These are phyloP conservation scores for Pouteria glomerata DNA, from an alignment of 148 eudicot species.

Conservation along the genomic window DNA sequence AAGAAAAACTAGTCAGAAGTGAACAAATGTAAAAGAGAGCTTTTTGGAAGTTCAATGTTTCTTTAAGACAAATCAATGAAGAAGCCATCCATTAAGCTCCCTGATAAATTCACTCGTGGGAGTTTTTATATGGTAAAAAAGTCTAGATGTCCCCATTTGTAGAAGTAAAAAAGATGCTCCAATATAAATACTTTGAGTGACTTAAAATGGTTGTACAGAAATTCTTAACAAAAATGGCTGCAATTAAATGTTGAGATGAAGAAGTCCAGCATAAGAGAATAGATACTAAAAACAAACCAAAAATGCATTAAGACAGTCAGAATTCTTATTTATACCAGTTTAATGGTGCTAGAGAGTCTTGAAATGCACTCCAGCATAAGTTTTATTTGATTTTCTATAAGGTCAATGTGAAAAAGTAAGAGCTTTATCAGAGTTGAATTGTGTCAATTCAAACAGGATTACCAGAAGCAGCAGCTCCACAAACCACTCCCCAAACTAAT, in stretches of 20 bases:
- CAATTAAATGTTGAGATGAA: constrained; percentile 3
- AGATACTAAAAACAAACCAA: neutral
- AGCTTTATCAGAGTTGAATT: neutral
- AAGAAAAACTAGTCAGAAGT: constrained; percentile 3
- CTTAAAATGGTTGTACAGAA: neutral
- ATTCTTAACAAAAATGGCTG: neutral
- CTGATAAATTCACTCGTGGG: neutral
- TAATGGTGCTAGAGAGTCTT: no score
- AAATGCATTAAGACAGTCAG: neutral
- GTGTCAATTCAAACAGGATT: constrained; percentile 11
- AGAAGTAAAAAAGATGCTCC: constrained; percentile 8
- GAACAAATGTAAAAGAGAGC: neutral
- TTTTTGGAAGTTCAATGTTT: neutral
- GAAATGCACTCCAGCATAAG: neutral
- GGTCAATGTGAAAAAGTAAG: neutral
- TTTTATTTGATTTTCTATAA: neutral
- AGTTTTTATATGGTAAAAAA: neutral
- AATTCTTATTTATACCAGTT: no score
- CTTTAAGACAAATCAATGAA: neutral
- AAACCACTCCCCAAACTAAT: constrained; percentile 94
- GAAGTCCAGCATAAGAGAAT: neutral
- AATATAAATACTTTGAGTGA: neutral
- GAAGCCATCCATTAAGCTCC: neutral
- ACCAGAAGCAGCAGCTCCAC: constrained; percentile 99
- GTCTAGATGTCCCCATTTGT: neutral